These are phyloP conservation scores for Globisporangium emineosum DNA, from an alignment of 352 stramenopile genomes.

Conservation along the genomic window DNA sequence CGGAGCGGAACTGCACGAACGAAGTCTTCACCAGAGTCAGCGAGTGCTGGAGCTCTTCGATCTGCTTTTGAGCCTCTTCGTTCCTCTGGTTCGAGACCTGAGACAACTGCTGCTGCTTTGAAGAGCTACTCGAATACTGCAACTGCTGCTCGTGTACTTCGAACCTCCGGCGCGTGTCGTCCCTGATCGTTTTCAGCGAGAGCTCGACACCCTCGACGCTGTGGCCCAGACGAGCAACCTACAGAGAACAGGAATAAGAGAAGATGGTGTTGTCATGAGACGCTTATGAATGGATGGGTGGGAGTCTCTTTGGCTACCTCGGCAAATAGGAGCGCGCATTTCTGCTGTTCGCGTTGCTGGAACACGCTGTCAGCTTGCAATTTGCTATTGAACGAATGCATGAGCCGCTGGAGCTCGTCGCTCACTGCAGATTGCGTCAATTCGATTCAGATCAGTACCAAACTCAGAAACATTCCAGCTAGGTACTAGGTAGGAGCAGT, in stretches of 20 bases:
- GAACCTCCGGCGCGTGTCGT: constrained; percentile 36
- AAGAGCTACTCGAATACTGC: constrained; percentile 19
- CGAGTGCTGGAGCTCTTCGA: constrained; percentile 31
- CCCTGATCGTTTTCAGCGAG: constrained; percentile 23
- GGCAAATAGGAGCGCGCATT: constrained; percentile 63
- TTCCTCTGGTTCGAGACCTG: constrained; percentile 9
- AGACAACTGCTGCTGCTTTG: constrained; percentile 19
- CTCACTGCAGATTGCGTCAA: constrained; percentile 18
- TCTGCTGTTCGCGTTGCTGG: constrained; percentile 69
- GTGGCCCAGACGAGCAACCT: constrained; percentile 46
- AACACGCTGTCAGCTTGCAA: constrained; percentile 43
- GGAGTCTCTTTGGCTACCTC: constrained; percentile 26
- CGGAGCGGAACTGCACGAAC: constrained; percentile 41
- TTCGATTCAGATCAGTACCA: not conserved
- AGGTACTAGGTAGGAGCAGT: too few relatives aligned
- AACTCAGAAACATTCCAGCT: not conserved
- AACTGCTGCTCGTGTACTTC: constrained; percentile 45
- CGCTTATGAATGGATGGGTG: too few relatives aligned
- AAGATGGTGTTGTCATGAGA: too few relatives aligned
- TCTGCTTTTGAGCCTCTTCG: constrained; percentile 29
- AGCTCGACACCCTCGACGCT: constrained; percentile 39
- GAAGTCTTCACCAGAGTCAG: constrained; percentile 36
- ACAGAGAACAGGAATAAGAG: not conserved
- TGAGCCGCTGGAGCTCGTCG: constrained; percentile 57
- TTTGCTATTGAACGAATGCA: constrained; percentile 53